Conservation (phyloP, 73 alveolate species). For the Paramecium biaurelia region DNA sequence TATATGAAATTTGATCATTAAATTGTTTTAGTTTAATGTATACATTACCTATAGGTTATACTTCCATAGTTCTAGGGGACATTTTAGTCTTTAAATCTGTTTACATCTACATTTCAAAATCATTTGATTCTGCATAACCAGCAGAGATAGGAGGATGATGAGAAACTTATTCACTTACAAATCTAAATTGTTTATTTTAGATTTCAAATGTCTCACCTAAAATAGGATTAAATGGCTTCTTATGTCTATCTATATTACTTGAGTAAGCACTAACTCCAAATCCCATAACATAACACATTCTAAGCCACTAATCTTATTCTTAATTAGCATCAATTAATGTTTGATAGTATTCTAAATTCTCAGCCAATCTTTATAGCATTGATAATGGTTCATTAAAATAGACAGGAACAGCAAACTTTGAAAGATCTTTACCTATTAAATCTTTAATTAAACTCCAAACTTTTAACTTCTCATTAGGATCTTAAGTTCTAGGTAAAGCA, state of each 20-base stretch:
- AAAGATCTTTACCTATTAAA: constrained; percentile 88
- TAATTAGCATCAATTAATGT: constrained; percentile 62
- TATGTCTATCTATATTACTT: constrained; percentile 67
- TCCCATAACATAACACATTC: constrained; percentile 66
- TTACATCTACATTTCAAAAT: constrained; percentile 85
- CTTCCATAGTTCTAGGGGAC: constrained; percentile 84
- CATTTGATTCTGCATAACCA: constrained; percentile 77
- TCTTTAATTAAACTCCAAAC: constrained; percentile 86
- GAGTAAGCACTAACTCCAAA: constrained; percentile 70
- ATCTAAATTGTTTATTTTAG: constrained; percentile 69
- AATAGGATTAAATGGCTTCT: constrained; percentile 91
- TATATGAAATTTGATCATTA: constrained; percentile 77
- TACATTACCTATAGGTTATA: constrained; percentile 78
- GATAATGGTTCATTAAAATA: constrained; percentile 72
- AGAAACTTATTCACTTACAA: constrained; percentile 84
- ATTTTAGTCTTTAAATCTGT: constrained; percentile 82
- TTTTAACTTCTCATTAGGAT: constrained; percentile 72
- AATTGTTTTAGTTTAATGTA: constrained; percentile 78
- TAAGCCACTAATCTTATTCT: constrained; percentile 48
- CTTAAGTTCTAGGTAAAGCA: constrained; percentile 61
- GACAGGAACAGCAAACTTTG: constrained; percentile 85
- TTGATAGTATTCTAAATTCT: constrained; percentile 64
- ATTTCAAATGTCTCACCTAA: constrained; percentile 94
- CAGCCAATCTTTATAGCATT: constrained; percentile 67
- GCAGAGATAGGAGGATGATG: constrained; percentile 97